Conservation (phyloP, 495 filamentous ascomycete species). For the Sabuloglossum arenarium region DNA sequence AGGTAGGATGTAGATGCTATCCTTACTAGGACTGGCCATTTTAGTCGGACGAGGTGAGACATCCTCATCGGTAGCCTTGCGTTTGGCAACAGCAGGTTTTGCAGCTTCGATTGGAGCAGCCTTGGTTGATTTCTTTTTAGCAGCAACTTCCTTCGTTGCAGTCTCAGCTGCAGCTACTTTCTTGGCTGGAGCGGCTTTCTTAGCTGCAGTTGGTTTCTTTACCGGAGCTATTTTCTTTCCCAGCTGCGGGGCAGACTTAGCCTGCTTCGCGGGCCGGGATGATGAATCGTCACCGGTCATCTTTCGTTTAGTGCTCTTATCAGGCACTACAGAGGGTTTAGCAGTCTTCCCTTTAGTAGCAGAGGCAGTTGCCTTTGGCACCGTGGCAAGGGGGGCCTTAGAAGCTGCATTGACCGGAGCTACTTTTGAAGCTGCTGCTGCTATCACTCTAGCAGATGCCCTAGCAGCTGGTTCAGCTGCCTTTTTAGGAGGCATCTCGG, state of each 20-base stretch:
- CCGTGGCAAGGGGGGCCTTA: not conserved
- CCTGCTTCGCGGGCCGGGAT: not conserved
- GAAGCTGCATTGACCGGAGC: not conserved
- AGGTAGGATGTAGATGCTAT: not conserved
- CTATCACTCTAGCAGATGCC: not conserved
- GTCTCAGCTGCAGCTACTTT: slow-evolving; percentile 4
- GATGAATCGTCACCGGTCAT: not conserved
- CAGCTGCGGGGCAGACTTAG: not conserved
- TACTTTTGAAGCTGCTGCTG: too few relatives aligned
- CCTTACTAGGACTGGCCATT: not conserved
- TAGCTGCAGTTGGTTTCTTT: not conserved
- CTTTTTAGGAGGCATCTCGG: not conserved
- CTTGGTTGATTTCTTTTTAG: slow-evolving; percentile 1
- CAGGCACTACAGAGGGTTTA: not conserved
- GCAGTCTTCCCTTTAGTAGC: not conserved
- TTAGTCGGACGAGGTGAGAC: not conserved
- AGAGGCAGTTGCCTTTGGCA: not conserved
- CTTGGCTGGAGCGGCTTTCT: not conserved
- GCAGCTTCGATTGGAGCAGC: not conserved
- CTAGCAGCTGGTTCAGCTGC: not conserved
- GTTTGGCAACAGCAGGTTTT: not conserved
- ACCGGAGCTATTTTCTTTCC: not conserved
- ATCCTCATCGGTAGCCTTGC: slow-evolving; percentile 1
- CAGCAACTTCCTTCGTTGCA: not conserved
- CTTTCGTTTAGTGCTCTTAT: not conserved